Evolutionary conservation across 331 rosid species (phyloP).

Genomic region (Malus hybrid): DNA sequence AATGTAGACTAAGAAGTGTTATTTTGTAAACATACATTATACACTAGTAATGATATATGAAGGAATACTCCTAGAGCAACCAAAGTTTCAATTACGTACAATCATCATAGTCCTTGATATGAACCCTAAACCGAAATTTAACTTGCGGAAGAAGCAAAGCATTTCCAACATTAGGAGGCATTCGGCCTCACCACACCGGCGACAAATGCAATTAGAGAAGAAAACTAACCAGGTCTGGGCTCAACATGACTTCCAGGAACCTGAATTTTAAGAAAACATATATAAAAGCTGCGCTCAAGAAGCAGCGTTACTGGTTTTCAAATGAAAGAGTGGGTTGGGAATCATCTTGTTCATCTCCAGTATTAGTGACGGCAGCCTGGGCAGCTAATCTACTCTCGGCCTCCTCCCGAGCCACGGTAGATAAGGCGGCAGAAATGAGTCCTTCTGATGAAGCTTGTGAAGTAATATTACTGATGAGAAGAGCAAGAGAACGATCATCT

Average conservation of each 20-base stretch:
- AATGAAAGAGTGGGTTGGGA: constrained; percentile 24
- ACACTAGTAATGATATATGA: not conserved
- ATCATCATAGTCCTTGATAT: not conserved
- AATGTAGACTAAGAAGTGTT: too few relatives aligned
- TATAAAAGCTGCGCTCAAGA: not conserved
- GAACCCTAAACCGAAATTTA: not conserved
- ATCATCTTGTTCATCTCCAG: constrained; percentile 16
- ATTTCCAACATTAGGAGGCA: not conserved
- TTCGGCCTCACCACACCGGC: too few relatives aligned
- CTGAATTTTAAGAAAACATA: not conserved
- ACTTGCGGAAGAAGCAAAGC: not conserved
- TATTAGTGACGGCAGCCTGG: constrained; percentile 1
- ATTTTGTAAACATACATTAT: too few relatives aligned
- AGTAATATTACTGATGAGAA: constrained; percentile 4
- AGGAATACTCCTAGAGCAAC: not conserved
- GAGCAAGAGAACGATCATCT: constrained; percentile 16
- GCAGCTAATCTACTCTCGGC: constrained; percentile 11
- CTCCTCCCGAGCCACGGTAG: constrained; percentile 18
- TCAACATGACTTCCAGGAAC: too few relatives aligned
- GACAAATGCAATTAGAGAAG: too few relatives aligned
- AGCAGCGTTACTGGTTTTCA: not conserved
- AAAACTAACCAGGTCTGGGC: too few relatives aligned
- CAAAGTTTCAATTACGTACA: not conserved
- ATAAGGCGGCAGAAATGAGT: constrained; percentile 8
- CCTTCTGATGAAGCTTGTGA: constrained; percentile 6